A percentile compares a stretch with the other conserved stretches of the same genome.
These are phyloP conservation scores for Candida pseudoglaebosa DNA, from an alignment of 805 yeast species.

Conservation along the genomic window DNA sequence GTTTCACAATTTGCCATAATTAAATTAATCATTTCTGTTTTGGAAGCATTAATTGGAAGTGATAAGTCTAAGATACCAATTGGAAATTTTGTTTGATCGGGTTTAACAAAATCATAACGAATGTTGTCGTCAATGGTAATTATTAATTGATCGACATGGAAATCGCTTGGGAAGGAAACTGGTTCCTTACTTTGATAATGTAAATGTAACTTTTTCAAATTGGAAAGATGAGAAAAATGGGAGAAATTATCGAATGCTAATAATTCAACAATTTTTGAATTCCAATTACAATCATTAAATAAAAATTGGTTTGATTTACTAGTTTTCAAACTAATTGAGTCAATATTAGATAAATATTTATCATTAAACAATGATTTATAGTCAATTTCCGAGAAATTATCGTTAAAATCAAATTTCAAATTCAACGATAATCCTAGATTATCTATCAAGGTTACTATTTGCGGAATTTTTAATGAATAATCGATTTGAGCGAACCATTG, in stretches of 20 bases:
- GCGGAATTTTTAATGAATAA: background rate
- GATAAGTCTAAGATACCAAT: background rate
- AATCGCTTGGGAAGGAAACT: background rate
- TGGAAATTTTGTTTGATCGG: background rate
- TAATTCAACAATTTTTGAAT: background rate
- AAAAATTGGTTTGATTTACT: background rate
- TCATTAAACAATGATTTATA: background rate
- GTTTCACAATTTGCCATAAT: constrained; percentile 1
- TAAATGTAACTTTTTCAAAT: background rate
- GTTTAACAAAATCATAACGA: background rate
- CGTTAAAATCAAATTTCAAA: constrained; percentile 1
- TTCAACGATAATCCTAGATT: background rate
- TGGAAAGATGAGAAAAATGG: background rate
- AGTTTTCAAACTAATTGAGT: background rate
- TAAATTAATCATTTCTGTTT: background rate
- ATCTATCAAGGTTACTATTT: background rate
- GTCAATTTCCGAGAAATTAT: background rate
- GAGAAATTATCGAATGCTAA: background rate
- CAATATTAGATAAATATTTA: background rate
- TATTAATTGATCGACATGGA: background rate
- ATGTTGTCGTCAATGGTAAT: background rate
- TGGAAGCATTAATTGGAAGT: background rate
- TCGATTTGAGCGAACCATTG: background rate
- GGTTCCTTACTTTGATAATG: background rate
- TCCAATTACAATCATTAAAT: background rate